Percentiles rank a stretch among this genome's conserved stretches.
These are phyloP conservation scores for Ophiostoma australiae DNA, from an alignment of 2,329 filamentous ascomycete species.

Conservation along the genomic window DNA sequence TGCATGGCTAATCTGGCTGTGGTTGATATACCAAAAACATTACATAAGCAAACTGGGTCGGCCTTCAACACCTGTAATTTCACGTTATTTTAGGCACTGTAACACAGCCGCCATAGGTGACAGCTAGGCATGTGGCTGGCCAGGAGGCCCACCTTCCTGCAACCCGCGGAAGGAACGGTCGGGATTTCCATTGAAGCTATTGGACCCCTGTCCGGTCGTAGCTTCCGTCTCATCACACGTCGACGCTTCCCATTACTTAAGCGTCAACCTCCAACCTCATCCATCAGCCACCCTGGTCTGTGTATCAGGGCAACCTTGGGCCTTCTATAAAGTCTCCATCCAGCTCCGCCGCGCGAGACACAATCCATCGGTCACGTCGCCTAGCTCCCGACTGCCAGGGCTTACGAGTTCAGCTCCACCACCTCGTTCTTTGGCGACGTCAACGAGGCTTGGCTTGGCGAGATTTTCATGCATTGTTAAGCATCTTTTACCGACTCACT, in stretches of 20 bases:
- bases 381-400: neutral
- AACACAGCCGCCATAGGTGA: neutral
- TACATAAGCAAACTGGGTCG: neutral
- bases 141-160: neutral
- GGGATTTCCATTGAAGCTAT: neutral
- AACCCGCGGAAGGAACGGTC: neutral
- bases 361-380: neutral
- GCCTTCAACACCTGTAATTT: neutral
- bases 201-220: neutral
- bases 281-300: neutral
- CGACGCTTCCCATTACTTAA: neutral
- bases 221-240: neutral
- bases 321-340: neutral
- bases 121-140: neutral
- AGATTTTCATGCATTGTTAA: neutral
- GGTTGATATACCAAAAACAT: neutral
- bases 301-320: neutral
- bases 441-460: neutral
- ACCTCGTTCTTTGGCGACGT: neutral
- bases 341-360: neutral
- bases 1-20: neutral
- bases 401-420: slow-evolving; percentile 6
- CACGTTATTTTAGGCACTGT: neutral
- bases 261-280: neutral
- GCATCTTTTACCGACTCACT: neutral